These are phyloP conservation scores for Ramalina intermedia DNA, from an alignment of 495 filamentous ascomycete genomes.

Conservation along the genomic window DNA sequence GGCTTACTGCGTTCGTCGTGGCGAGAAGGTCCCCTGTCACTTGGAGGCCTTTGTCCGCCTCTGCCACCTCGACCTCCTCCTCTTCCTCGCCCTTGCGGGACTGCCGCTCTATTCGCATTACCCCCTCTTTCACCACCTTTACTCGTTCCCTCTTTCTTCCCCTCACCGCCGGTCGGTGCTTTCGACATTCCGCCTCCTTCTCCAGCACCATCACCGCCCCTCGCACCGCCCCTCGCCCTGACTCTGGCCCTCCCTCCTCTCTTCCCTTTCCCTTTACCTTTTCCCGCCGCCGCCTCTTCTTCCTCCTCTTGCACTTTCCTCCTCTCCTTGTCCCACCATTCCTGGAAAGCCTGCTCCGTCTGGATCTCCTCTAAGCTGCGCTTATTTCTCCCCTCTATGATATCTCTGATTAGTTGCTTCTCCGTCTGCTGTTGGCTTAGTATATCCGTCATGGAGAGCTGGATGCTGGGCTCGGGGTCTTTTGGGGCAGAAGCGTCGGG, in stretches of 20 bases:
- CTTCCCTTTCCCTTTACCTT: slow-evolving; percentile 13
- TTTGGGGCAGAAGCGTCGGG: slow-evolving; percentile 22
- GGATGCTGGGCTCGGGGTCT: slow-evolving; percentile 36
- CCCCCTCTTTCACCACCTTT: too few relatives aligned
- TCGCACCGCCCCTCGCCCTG: slow-evolving; percentile 12
- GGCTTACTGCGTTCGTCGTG: too few relatives aligned
- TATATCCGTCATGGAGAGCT: slow-evolving; percentile 74
- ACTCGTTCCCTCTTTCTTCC: background rate
- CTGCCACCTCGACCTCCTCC: background rate
- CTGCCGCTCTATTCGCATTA: too few relatives aligned
- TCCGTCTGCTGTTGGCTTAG: slow-evolving; percentile 74
- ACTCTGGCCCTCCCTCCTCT: slow-evolving; percentile 19
- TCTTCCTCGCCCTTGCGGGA: background rate
- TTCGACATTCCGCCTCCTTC: background rate
- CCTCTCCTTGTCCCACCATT: slow-evolving; percentile 96
- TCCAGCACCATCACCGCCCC: slow-evolving; percentile 10
- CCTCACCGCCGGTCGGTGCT: background rate
- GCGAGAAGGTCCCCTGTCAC: too few relatives aligned
- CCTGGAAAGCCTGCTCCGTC: slow-evolving; percentile 87
- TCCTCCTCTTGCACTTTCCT: slow-evolving; percentile 52
- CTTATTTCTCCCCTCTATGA: slow-evolving; percentile 43
- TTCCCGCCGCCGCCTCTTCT: slow-evolving; percentile 25
- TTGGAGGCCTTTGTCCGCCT: background rate
- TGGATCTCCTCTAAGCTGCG: slow-evolving; percentile 86
- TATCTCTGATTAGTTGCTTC: slow-evolving; percentile 68